Base-by-base conservation (phyloP, 805 yeast genomes). In the Trichomonascus vanleenenianus region DNA sequence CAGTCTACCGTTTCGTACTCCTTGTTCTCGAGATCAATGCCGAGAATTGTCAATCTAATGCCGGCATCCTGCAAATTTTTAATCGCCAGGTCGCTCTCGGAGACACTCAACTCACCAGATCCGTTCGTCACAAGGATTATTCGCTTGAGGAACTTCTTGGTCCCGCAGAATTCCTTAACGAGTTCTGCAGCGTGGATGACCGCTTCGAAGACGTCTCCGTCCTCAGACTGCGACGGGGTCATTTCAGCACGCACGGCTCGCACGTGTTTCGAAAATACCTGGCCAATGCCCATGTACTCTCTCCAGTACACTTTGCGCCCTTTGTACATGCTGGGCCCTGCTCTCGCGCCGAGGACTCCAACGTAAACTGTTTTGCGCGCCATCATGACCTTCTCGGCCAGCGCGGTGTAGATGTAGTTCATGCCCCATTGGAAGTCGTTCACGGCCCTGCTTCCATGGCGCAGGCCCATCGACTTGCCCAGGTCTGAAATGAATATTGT, bases 401-500 rank as follows among this genome's bases (percentile, higher is more conserved):
- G 59, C n/a, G 65, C 52, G 40, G 70, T 70, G 36, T 65, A 62
- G 14, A 76, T 64, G 48, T 73, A 76, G 18, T 60, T 57, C 47
- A 72, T 44, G 3, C 46, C 54, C 47, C 53, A 50, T 10, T 50
- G 50, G 8, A 56, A 38, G 27, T 56, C 59, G 6, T 54, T 38
- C 27, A 37, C 27, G 3, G 20, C 20, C 8, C 53, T 41, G 7
- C 48, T 53, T 5, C 40, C 39, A 50, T 4, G 50, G 18, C 37
- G 15, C 14, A 39, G 44, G 15, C 55, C 56, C 66, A 62, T 62
- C 11, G 51, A 42, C 18, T 67, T 64, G 9, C 75, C 69, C 11
- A 72, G 61, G 56, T 80, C 85, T 12, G 76, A 67, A 8, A 78
- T 65, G 51, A 73, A 76, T 1, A 66, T 61, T 0, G 79, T 73